Base-by-base conservation (phyloP, 2,329 filamentous ascomycete species). In the Colletotrichum viniferum region DNA sequence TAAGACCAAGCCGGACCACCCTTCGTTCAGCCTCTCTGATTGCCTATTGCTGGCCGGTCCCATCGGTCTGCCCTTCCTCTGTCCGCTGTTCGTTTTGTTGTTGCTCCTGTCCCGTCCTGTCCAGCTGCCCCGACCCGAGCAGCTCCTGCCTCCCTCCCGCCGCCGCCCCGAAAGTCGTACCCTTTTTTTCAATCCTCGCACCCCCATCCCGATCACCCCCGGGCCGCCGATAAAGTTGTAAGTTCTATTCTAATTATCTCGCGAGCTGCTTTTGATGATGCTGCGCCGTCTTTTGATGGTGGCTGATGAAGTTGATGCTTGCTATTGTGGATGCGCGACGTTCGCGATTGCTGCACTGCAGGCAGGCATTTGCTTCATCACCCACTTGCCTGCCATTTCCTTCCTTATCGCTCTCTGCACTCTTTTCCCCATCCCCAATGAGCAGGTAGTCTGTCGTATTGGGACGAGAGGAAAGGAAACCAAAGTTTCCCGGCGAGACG, bases 51-150 rank as follows among this genome's bases (percentile, higher is more conserved):
- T 69, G 58, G 56, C 56, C 65, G 30, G 65, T 58, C 30, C 43
- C 52, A 56, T 68, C 52, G 48, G 28, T 38, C 52, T 38, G 52
- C 32, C 43, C 43, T 36, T 58, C 18, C 26, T 38, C 48, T 32
- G 24, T 58, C 36, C 28, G 28, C 58, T 34, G 58, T 26, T 38
- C 61, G 28, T 34, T 58, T 16, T 38, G 43, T 52, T 52, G 43
- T 60, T 28, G 36, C 30, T 71, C 30, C 73, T 73, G 69, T 72
- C 21, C 69, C 48, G 38, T 64, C 52, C 34, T 63, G 36, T 71
- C 68, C 55, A 58, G 26, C 58, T 48, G 30, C 48, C 32, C 69
- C 79, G 77, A 79, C 81, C 81, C 82, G 83, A 82, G 81, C 83
- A 82, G 83, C 81, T 82, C 81, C 78, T 78, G 78, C 75, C 73